These are phyloP conservation scores for Xenoacremonium recifei DNA, from an alignment of 2,329 filamentous ascomycete genomes.

Conservation along the genomic window DNA sequence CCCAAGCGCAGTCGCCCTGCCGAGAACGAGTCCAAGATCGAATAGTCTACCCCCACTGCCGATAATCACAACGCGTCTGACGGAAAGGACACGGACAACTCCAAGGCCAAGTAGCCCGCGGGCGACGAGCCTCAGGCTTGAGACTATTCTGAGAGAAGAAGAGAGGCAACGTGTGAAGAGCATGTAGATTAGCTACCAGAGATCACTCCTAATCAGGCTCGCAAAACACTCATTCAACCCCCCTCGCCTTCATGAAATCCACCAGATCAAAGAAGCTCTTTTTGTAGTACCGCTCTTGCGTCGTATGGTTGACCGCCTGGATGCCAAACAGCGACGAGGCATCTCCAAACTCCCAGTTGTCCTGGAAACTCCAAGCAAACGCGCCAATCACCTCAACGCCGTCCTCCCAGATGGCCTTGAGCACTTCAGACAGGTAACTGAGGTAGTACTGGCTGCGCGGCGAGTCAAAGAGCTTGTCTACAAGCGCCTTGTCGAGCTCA, in stretches of 20 bases:
- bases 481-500: slow-evolving; percentile 41
- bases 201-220: too few relatives aligned
- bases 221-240: too few relatives aligned
- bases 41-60: too few relatives aligned
- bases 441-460: slow-evolving; percentile 55
- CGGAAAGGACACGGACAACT: too few relatives aligned
- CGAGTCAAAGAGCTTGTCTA: slow-evolving; percentile 53
- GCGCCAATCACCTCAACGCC: slow-evolving; percentile 53
- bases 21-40: too few relatives aligned
- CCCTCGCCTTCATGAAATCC: slow-evolving; percentile 44
- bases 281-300: slow-evolving; percentile 50
- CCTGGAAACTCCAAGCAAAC: slow-evolving; percentile 50
- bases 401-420: slow-evolving; percentile 56
- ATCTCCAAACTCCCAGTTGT: slow-evolving; percentile 57
- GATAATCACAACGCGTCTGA: too few relatives aligned
- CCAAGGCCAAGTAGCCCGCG: too few relatives aligned
- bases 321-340: slow-evolving; percentile 49
- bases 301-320: slow-evolving; percentile 54
- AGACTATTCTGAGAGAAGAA: too few relatives aligned
- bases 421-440: slow-evolving; percentile 50
- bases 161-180: too few relatives aligned
- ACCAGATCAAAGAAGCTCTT: slow-evolving; percentile 59
- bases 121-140: too few relatives aligned
- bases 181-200: too few relatives aligned
- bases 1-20: too few relatives aligned